Percentiles rank a stretch among this genome's conserved stretches.
Conservation (phyloP, 2,329 filamentous ascomycete species). For the Acarospora socialis region DNA sequence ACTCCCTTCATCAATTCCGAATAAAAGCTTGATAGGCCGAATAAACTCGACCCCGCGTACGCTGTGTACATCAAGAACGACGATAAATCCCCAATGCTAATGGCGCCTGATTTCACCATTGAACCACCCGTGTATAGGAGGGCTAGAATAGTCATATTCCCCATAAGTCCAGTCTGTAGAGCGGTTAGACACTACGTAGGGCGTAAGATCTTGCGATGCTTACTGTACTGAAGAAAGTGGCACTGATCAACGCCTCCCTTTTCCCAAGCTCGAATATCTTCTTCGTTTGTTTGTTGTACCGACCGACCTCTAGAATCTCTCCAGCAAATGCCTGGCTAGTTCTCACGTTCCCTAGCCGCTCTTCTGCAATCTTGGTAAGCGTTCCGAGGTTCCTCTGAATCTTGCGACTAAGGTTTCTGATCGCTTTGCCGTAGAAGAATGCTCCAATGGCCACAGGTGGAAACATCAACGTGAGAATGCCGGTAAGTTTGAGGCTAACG, state of each 20-base stretch:
- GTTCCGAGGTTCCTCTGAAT: conserved; percentile 91
- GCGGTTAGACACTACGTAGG: neutral
- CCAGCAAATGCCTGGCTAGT: conserved; percentile 94
- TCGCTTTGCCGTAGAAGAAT: conserved; percentile 79
- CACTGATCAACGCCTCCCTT: conserved; percentile 73
- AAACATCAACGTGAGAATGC: conserved; percentile 71
- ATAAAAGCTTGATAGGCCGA: conserved; percentile 90
- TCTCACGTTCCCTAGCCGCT: conserved; percentile 90
- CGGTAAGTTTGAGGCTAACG: conserved; percentile 80
- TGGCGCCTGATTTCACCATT: conserved; percentile 73
- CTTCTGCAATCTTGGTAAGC: conserved; percentile 92
- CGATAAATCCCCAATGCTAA: conserved; percentile 82
- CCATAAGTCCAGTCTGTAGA: conserved; percentile 69
- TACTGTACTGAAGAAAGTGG: conserved; percentile 66
- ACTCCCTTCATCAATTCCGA: conserved; percentile 98
- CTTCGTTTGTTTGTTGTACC: conserved; percentile 85
- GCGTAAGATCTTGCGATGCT: conserved; percentile 13
- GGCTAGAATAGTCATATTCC: conserved; percentile 89
- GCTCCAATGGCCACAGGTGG: conserved; percentile 83
- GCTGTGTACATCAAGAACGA: conserved; percentile 98
- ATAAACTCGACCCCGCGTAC: conserved; percentile 71
- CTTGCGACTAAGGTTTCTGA: conserved; percentile 76
- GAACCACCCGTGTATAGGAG: conserved; percentile 81
- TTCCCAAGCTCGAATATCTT: conserved; percentile 84
- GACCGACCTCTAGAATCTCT: conserved; percentile 74